These are phyloP conservation scores for Picocystis sp. DNA, from an alignment of 163 green algal species.

Conservation along the genomic window DNA sequence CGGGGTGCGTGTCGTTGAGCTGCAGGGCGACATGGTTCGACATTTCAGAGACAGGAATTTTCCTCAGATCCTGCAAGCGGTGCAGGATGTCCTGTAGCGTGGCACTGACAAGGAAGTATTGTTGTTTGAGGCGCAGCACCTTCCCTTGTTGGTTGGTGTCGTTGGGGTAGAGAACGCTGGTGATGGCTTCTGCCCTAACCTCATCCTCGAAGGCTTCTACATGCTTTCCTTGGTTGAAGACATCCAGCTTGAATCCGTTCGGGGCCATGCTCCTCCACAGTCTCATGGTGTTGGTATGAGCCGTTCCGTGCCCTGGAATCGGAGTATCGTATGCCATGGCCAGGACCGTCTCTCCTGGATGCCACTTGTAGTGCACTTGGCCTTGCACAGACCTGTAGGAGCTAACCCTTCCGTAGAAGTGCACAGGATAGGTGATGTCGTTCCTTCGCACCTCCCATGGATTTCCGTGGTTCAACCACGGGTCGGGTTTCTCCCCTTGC, in stretches of 20 bases:
- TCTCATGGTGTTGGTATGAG: constrained; percentile 32
- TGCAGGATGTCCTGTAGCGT: constrained; percentile 16
- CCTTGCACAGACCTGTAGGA: background rate
- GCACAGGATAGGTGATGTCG: constrained; percentile 25
- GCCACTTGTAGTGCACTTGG: constrained; percentile 15
- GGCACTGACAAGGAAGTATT: constrained; percentile 26
- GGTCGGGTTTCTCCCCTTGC: constrained; percentile 23
- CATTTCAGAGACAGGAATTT: background rate
- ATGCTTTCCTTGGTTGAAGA: constrained; percentile 29
- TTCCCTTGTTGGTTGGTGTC: constrained; percentile 25
- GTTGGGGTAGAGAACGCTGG: constrained; percentile 27
- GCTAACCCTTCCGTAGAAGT: constrained; percentile 18
- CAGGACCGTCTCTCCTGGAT: constrained; percentile 21
- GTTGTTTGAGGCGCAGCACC: constrained; percentile 30
- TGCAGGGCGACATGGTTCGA: constrained; percentile 25
- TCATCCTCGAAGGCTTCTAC: constrained; percentile 18
- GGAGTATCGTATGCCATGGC: constrained; percentile 31
- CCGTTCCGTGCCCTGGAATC: constrained; percentile 28
- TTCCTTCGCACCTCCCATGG: constrained; percentile 29
- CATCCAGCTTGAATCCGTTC: constrained; percentile 26
- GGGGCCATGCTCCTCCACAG: constrained; percentile 22
- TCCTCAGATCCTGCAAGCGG: constrained; percentile 8
- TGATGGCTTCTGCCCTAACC: constrained; percentile 20
- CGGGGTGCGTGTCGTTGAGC: constrained; percentile 38
- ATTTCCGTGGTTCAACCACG: constrained; percentile 19